A percentile compares a stretch with the other conserved stretches of the same genome.
Evolutionary conservation across 2,329 filamentous ascomycete species (phyloP).

Genomic region (Leptographium flavum): DNA sequence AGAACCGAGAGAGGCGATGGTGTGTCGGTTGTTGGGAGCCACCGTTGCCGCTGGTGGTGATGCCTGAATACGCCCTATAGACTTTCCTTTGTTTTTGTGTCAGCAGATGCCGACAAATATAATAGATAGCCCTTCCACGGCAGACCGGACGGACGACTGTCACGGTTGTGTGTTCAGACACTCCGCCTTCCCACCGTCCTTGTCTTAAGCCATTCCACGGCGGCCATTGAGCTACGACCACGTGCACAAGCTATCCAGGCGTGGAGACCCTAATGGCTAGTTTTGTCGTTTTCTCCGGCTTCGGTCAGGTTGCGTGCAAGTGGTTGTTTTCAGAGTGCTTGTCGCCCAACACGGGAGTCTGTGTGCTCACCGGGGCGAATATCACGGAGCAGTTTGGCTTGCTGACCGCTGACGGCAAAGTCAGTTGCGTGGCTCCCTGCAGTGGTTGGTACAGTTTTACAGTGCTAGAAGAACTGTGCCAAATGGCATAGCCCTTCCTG

Average conservation of each 20-base stretch:
- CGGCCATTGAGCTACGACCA: slow-evolving; percentile 20
- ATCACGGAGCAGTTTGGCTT: neutral
- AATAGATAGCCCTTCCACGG: too few relatives aligned
- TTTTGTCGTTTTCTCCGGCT: slow-evolving; percentile 11
- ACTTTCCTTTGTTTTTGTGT: too few relatives aligned
- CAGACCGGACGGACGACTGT: neutral
- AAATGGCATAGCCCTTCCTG: too few relatives aligned
- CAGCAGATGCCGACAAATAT: neutral
- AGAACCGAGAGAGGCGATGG: too few relatives aligned
- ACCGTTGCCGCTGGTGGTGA: too few relatives aligned
- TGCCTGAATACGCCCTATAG: too few relatives aligned
- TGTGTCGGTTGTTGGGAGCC: too few relatives aligned
- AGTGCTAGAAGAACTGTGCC: too few relatives aligned
- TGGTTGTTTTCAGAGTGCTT: too few relatives aligned
- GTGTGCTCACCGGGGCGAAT: neutral
- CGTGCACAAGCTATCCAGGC: slow-evolving; percentile 17
- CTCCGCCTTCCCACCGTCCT: neutral
- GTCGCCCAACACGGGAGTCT: slow-evolving; percentile 1
- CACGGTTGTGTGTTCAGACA: neutral
- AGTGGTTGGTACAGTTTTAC: too few relatives aligned
- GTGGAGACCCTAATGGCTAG: slow-evolving; percentile 15
- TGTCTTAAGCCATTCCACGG: neutral
- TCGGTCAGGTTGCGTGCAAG: slow-evolving; percentile 2
- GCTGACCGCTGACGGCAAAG: too few relatives aligned
- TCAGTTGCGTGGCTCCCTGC: too few relatives aligned